Conservation (phyloP, 495 filamentous ascomycete genomes). For the Lineolata rhizophorae region DNA sequence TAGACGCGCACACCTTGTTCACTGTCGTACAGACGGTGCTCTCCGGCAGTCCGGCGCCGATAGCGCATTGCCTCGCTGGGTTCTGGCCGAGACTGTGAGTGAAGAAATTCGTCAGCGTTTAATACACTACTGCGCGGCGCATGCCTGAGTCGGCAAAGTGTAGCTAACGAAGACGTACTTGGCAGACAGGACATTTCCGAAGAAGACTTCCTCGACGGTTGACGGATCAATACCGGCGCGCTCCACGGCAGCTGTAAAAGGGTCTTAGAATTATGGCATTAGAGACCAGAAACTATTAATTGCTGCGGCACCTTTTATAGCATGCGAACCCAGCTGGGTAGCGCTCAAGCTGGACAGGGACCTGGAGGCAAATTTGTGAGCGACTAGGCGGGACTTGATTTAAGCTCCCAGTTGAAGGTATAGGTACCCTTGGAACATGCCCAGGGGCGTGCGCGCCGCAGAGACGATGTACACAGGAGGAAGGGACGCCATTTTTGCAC, state of each 20-base stretch:
- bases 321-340: slow-evolving; percentile 69
- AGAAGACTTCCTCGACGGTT: slow-evolving; percentile 87
- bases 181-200: slow-evolving; percentile 92
- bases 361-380: slow-evolving; percentile 18
- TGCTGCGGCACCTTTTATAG: slow-evolving; percentile 53
- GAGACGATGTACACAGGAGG: slow-evolving; percentile 92
- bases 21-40: slow-evolving; percentile 72
- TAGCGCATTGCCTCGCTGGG: slow-evolving; percentile 80
- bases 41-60: slow-evolving; percentile 62
- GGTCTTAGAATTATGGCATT: slow-evolving; percentile 5
- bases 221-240: slow-evolving; percentile 65
- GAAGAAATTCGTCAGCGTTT: slow-evolving; percentile 1
- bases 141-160: not conserved
- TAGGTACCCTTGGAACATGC: slow-evolving; percentile 74
- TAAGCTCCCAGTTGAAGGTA: not conserved
- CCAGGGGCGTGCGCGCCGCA: slow-evolving; percentile 70
- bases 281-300: slow-evolving; percentile 2
- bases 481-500: slow-evolving; percentile 31
- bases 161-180: slow-evolving; percentile 31
- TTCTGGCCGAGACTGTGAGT: slow-evolving; percentile 97
- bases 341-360: slow-evolving; percentile 72
- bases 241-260: slow-evolving; percentile 49
- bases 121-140: no score
- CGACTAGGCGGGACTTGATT: not conserved
- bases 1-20: slow-evolving; percentile 96